A percentile compares a stretch with the other conserved stretches of the same genome.
phyloP scores from a whole-genome alignment of 495 filamentous ascomycete species.

The Tuber melanosporum region DNA sequence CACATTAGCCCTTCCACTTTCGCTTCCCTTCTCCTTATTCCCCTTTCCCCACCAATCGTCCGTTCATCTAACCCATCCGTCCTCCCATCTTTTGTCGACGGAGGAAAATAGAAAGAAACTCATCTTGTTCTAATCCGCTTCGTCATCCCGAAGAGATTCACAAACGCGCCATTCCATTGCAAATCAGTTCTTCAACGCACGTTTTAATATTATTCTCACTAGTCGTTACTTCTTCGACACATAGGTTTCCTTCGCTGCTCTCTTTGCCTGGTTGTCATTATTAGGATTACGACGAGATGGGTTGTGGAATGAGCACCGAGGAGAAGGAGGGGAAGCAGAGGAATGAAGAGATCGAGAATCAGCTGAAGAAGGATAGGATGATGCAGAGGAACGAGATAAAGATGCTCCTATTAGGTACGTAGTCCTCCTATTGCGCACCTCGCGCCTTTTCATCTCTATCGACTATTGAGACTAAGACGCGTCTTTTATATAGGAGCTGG shows the following conservation, averaged over 20 bases:
- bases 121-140: background rate
- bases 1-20: constrained; percentile 29
- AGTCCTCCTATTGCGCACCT: constrained; percentile 2
- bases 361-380: constrained; percentile 92
- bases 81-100: background rate
- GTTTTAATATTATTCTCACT: background rate
- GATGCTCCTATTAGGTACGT: constrained; percentile 93
- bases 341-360: constrained; percentile 99
- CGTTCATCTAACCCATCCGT: constrained; percentile 26
- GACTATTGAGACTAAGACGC: constrained; percentile 10
- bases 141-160: background rate
- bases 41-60: constrained; percentile 22
- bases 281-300: constrained; percentile 65
- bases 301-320: constrained; percentile 99
- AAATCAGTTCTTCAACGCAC: background rate
- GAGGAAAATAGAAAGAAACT: background rate
- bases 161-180: background rate
- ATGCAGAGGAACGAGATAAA: constrained; percentile 97
- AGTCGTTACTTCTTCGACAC: background rate
- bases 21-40: constrained; percentile 22
- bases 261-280: constrained; percentile 5
- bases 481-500: constrained; percentile 65
- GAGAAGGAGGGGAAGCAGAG: constrained; percentile 99
- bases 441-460: background rate
- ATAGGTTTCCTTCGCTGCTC: constrained; percentile 3